Percentiles rank a stretch among this genome's conserved stretches.
phyloP scores from a whole-genome alignment of 768 basidiomycete genomes.

The Suillus plorans region DNA sequence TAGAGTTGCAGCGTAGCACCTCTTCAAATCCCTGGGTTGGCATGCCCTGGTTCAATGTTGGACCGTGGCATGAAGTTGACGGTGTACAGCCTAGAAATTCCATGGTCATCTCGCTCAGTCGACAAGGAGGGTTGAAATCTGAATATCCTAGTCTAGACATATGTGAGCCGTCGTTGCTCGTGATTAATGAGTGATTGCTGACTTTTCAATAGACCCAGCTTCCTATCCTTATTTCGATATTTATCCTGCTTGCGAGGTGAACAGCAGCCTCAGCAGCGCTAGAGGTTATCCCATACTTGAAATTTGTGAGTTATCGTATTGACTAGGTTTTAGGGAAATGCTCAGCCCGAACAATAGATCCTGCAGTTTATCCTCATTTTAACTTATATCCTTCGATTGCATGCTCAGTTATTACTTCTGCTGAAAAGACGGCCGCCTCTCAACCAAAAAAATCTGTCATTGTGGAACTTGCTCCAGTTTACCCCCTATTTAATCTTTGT shows the following conservation, averaged over 20 bases:
- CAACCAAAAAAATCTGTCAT: slow-evolving; percentile 7
- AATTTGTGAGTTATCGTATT: slow-evolving; percentile 7
- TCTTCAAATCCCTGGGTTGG: slow-evolving; percentile 10
- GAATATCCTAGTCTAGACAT: slow-evolving; percentile 28
- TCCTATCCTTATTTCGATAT: slow-evolving; percentile 43
- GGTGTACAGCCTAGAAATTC: background rate
- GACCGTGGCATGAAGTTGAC: slow-evolving; percentile 28
- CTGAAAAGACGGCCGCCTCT: background rate
- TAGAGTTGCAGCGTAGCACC: background rate
- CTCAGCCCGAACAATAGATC: slow-evolving; percentile 28
- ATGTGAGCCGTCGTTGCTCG: slow-evolving; percentile 21
- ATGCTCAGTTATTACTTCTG: slow-evolving; percentile 5
- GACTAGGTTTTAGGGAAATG: background rate
- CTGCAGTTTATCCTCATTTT: slow-evolving; percentile 41
- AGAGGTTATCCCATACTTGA: slow-evolving; percentile 23
- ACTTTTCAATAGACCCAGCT: slow-evolving; percentile 35
- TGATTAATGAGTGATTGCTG: background rate
- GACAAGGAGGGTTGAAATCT: slow-evolving; percentile 6
- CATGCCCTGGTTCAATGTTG: slow-evolving; percentile 31
- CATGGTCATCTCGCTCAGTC: slow-evolving; percentile 1
- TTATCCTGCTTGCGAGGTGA: slow-evolving; percentile 31
- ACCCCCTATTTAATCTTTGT: slow-evolving; percentile 34
- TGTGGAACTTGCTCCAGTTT: slow-evolving; percentile 10
- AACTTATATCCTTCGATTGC: slow-evolving; percentile 36
- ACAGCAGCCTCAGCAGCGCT: background rate